Base-by-base conservation (phyloP, 1,284 basidiomycete species). In the Cryptococcus sp. region DNA sequence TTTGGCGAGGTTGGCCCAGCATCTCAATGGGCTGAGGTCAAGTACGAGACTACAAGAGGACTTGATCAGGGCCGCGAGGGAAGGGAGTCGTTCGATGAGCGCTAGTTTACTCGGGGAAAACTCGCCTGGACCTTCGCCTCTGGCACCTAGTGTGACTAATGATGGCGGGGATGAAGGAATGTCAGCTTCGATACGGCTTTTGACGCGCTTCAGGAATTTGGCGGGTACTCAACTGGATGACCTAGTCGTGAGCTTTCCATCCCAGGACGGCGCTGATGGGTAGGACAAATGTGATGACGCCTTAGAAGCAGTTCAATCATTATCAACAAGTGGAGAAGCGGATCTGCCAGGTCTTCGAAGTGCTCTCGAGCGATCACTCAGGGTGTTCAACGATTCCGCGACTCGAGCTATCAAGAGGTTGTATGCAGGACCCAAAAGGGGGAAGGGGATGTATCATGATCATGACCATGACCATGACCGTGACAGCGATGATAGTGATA, bases 1-100 rank as follows among this genome's bases (percentile, higher is more conserved):
- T 57, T 78, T 97, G 64, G 91, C 87, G 55, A 79, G 89, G 16
- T 80, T 97, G 3, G 92, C 88, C 1, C 92, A 97, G 66, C 91
- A 96, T 75, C 75, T 96, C 39, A 91, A 86, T 48, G 90, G 91
- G 19, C 76, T 96, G 52, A 77, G 92, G 43, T 85, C 87, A 53
- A 87, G 90, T 0, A 90, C 87, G 2, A 80, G 83, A 28, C 71
- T 96, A 25, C 91, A 94, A 66, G 84, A 86, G 54, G 87, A 91
- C 46, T 73, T 96, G 31, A 83, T 86, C 18, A 80, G 63, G 62
- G 85, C 86, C 0, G 82, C 83, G 22, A 74, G 81, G 7, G 81
- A 84, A 10, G 82, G 79, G 23, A 81, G 78, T 9, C 16, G 9
- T 34, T 9, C 32, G 9, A 34, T 16, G 32, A 34, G 32, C 32